Percentiles rank a stretch among this genome's conserved stretches.
Evolutionary conservation across 768 basidiomycete species (phyloP).

Genomic region (Tricholoma bakamatsutake): DNA sequence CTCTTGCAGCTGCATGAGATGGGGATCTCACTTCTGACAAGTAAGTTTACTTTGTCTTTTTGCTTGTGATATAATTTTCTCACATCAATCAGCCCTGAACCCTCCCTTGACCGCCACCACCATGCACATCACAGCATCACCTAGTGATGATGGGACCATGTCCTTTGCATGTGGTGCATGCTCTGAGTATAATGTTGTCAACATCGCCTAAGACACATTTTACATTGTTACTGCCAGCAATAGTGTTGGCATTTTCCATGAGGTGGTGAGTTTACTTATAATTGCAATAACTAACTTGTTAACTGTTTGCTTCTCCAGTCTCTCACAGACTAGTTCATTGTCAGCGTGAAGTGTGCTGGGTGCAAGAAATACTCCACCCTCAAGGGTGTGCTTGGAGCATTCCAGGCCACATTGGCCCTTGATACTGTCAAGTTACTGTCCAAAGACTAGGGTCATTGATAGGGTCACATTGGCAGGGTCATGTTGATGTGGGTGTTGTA

Average conservation of each 20-base stretch:
- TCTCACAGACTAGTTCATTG: background rate
- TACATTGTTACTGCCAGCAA: background rate
- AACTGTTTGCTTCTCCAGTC: background rate
- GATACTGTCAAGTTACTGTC: background rate
- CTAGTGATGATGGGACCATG: background rate
- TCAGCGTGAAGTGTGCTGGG: background rate
- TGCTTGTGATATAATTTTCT: background rate
- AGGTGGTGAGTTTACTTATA: background rate
- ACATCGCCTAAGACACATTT: background rate
- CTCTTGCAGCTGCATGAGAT: background rate
- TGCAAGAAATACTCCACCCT: background rate
- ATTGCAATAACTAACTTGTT: background rate
- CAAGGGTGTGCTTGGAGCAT: background rate
- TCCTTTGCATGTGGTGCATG: background rate
- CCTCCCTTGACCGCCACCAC: background rate
- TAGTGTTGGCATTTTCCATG: background rate
- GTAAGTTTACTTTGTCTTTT: background rate
- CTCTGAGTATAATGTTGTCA: background rate
- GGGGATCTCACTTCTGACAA: background rate
- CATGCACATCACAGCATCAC: background rate
- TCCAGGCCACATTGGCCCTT: background rate
- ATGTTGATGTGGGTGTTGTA: background rate
- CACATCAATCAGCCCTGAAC: background rate
- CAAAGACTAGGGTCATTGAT: background rate
- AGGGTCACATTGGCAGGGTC: background rate